phyloP scores from a whole-genome alignment of 2,329 filamentous ascomycete genomes.

The Trichothecium roseum region DNA sequence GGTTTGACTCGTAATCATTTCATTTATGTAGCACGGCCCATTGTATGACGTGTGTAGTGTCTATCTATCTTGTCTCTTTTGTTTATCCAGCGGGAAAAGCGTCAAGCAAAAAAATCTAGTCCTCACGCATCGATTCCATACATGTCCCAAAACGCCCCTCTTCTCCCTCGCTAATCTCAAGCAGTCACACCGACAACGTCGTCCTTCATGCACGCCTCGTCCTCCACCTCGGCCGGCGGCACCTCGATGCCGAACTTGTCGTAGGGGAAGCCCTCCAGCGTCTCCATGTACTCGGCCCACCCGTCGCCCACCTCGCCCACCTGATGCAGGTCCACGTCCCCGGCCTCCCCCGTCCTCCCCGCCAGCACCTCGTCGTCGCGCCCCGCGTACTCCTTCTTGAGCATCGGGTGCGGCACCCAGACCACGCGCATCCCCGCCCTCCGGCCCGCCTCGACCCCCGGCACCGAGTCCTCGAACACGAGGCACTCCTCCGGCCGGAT shows the following conservation, averaged over 20 bases:
- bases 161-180: no score
- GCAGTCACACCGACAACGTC: background rate
- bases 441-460: constrained; percentile 81
- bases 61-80: no score
- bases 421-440: constrained; percentile 90
- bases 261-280: constrained; percentile 46
- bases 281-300: constrained; percentile 45
- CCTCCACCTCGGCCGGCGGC: constrained; percentile 29
- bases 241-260: constrained; percentile 48
- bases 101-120: no score
- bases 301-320: constrained; percentile 48
- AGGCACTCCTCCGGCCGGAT: constrained; percentile 80
- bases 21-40: no score
- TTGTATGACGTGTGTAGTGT: no score
- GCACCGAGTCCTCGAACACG: constrained; percentile 92
- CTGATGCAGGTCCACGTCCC: constrained; percentile 38
- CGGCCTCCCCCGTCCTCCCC: constrained; percentile 62
- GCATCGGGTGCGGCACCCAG: constrained; percentile 78
- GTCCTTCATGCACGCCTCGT: constrained; percentile 31
- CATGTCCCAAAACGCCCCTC: no score
- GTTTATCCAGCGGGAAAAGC: no score
- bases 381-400: constrained; percentile 66
- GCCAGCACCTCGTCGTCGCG: constrained; percentile 75
- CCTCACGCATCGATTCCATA: no score
- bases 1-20: no score